Evolutionary conservation across 2,329 filamentous ascomycete species (phyloP).

Genomic region (Pseudocercospora musae): DNA sequence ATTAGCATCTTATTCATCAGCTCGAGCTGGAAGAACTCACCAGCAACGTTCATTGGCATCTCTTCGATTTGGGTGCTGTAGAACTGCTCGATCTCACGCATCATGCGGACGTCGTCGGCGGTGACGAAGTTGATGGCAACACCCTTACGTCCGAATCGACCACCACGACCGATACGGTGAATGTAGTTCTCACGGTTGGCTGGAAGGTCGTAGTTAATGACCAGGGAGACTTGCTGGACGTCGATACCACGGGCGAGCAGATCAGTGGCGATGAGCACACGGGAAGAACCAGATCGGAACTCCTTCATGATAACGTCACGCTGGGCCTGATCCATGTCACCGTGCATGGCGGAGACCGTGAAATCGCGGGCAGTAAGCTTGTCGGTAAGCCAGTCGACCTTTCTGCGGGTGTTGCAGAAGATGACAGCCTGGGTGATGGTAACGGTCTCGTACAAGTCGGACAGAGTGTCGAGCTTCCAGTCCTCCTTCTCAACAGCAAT

Average conservation of each 20-base stretch:
- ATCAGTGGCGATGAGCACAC: slow-evolving; percentile 97
- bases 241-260: slow-evolving; percentile 99
- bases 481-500: slow-evolving; percentile 99
- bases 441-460: slow-evolving; percentile 97
- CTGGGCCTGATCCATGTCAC: slow-evolving; percentile 97
- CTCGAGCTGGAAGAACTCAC: slow-evolving; percentile 42
- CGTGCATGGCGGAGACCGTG: slow-evolving; percentile 99
- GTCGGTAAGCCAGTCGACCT: slow-evolving; percentile 99
- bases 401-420: slow-evolving; percentile 99
- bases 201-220: slow-evolving; percentile 99
- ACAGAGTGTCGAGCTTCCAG: slow-evolving; percentile 99
- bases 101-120: slow-evolving; percentile 98
- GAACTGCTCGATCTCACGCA: slow-evolving; percentile 99
- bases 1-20: slow-evolving; percentile 7
- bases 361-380: slow-evolving; percentile 97
- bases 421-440: slow-evolving; percentile 99
- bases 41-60: slow-evolving; percentile 93
- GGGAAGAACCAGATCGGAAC: slow-evolving; percentile 97
- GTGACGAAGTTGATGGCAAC: slow-evolving; percentile 99
- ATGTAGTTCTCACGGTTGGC: slow-evolving; percentile 99
- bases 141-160: slow-evolving; percentile 99
- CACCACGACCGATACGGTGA: slow-evolving; percentile 98
- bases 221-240: slow-evolving; percentile 97
- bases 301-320: slow-evolving; percentile 99
- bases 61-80: slow-evolving; percentile 99